Evolutionary conservation across 2,329 filamentous ascomycete species (phyloP).

Genomic region (Hymenoscyphus albidus): DNA sequence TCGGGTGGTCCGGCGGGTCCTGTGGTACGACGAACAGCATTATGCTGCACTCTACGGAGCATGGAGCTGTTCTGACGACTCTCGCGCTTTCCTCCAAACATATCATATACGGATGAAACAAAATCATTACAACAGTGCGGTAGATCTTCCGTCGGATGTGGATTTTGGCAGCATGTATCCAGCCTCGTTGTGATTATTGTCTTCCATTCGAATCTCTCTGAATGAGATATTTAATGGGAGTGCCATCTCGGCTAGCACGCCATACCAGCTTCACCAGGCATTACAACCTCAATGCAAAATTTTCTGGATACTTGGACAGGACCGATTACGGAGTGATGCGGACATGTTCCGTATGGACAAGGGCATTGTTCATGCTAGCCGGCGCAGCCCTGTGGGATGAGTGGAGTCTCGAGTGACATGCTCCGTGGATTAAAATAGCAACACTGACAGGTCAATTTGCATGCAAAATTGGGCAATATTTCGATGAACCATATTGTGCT

Average conservation of each 20-base stretch:
- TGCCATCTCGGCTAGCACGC: background rate
- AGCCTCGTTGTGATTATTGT: background rate
- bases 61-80: background rate
- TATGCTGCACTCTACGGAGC: background rate
- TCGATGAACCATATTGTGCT: background rate
- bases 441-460: background rate
- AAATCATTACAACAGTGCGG: background rate
- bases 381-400: background rate
- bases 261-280: background rate
- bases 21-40: background rate
- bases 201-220: background rate
- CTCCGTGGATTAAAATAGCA: background rate
- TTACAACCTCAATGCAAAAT: background rate
- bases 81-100: background rate
- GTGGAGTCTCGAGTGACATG: background rate
- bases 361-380: conserved; percentile 2
- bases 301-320: background rate
- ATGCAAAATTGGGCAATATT: background rate
- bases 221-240: background rate
- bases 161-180: background rate
- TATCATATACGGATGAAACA: background rate
- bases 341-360: background rate
- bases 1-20: background rate
- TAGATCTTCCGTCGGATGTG: background rate
- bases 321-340: background rate